Percentiles rank a stretch among this genome's conserved stretches.
Evolutionary conservation across 805 yeast species (phyloP).

Genomic region (Ogataea ganodermae): DNA sequence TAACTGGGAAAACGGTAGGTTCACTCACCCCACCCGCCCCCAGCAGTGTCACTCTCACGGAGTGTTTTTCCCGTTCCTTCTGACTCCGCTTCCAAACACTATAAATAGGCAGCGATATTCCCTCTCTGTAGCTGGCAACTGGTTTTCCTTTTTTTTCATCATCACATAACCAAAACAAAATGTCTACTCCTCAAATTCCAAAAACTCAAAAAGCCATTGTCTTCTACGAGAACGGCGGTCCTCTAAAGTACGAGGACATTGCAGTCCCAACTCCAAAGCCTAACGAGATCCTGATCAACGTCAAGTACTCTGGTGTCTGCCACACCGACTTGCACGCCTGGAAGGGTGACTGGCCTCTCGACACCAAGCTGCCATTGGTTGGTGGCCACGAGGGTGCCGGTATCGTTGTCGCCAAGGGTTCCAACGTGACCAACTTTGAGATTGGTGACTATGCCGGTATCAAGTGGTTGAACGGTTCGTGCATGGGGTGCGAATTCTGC

Average conservation of each 20-base stretch:
- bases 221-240: slow-evolving; percentile 62
- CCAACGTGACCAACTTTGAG: slow-evolving; percentile 62
- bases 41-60: not conserved
- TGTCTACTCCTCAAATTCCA: slow-evolving; percentile 11
- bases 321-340: slow-evolving; percentile 90
- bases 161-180: not conserved
- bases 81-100: not conserved
- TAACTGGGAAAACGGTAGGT: not conserved
- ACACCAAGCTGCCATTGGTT: slow-evolving; percentile 65
- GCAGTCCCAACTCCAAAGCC: slow-evolving; percentile 75
- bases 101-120: slow-evolving; percentile 2
- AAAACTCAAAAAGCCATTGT: slow-evolving; percentile 63
- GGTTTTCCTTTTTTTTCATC: not conserved
- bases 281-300: slow-evolving; percentile 71
- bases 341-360: slow-evolving; percentile 87
- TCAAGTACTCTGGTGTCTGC: slow-evolving; percentile 84
- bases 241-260: slow-evolving; percentile 62
- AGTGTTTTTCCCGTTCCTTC: too few relatives aligned
- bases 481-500: slow-evolving; percentile 68
- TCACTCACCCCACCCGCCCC: not conserved
- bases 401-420: slow-evolving; percentile 70
- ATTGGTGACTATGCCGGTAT: slow-evolving; percentile 77
- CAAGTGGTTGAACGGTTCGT: slow-evolving; percentile 76
- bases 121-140: not conserved
- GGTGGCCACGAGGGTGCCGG: slow-evolving; percentile 90